Conservation (phyloP, 805 yeast species). For the Candida bentonensis region DNA sequence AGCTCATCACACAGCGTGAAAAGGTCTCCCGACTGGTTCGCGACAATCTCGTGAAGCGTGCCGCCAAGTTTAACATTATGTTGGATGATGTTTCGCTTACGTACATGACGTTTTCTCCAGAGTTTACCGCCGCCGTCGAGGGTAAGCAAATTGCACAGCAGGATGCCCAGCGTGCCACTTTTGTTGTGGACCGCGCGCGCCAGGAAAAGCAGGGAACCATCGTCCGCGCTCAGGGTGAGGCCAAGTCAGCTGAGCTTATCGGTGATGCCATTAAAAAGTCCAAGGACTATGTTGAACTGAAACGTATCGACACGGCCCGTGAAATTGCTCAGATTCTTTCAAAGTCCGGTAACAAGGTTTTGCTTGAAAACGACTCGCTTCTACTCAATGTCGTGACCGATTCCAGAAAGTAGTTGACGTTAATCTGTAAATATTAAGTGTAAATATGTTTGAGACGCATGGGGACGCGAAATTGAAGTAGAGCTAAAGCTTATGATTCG, state of each 20-base stretch:
- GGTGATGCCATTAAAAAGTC: slow-evolving; percentile 98
- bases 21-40: slow-evolving; percentile 83
- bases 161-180: slow-evolving; percentile 98
- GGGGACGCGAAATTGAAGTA: too few relatives aligned
- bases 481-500: too few relatives aligned
- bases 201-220: slow-evolving; percentile 97
- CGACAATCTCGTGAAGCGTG: slow-evolving; percentile 84
- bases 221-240: slow-evolving; percentile 97
- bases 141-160: slow-evolving; percentile 99
- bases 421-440: too few relatives aligned
- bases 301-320: slow-evolving; percentile 92
- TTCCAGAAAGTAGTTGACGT: slow-evolving; percentile 32
- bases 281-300: slow-evolving; percentile 89
- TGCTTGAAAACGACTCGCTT: slow-evolving; percentile 84
- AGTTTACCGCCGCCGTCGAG: slow-evolving; percentile 93
- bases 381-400: slow-evolving; percentile 80
- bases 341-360: slow-evolving; percentile 77
- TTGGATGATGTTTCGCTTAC: slow-evolving; percentile 96
- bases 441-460: too few relatives aligned
- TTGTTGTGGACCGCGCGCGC: slow-evolving; percentile 88
- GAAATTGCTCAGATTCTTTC: slow-evolving; percentile 84
- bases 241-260: slow-evolving; percentile 91
- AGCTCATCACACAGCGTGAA: slow-evolving; percentile 97
- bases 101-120: slow-evolving; percentile 94
- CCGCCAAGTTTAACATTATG: slow-evolving; percentile 70